Base-by-base conservation (phyloP, 192 early-diverging fungal genomes). In the Coemansia sp. region DNA sequence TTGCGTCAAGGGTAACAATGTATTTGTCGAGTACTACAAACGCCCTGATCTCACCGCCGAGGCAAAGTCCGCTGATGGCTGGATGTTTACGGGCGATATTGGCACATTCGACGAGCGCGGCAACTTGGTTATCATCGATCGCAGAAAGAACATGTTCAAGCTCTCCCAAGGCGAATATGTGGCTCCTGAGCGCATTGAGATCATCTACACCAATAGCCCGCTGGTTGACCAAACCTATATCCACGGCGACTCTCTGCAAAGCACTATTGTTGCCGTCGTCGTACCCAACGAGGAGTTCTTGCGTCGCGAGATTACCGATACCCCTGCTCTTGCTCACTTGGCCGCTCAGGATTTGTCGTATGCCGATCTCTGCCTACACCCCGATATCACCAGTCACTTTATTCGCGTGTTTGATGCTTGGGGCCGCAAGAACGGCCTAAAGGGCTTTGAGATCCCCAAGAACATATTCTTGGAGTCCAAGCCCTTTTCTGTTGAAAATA, bases 141-240 rank as follows among this genome's bases (percentile, higher is more conserved):
- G 94, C 44, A 90, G 87, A 66, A 94, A 94, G 76, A 94, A 94
- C 58, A 91, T 95, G 50, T 93, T 95, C 82, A 94, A 94, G 80
- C 85, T 93, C 47, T 72, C 88, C 0, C 89, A 93, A 58, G 87
- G 90, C 74, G 91, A 92, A 67, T 93, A 93, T 66, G 86, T 94
- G 22, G 90, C 94, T 0, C 93, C 92, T 9, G 96, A 97, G 72
- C 93, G 92, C 73, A 88, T 95, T 64, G 95, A 95, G 74, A 87
- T 88, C 49, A 71, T 91, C 27, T 87, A 86, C 82, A 66, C 71
- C 34, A 78, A 86, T 74, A 60, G 75, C 70, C 66, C 88, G 34
- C 44, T 92, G 55, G 75, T 96, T 33, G 86, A 87, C 34, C 93
- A 95, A 67, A 69, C 87, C 16, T 91, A 88, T 62, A 71, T 96